Base-by-base conservation (phyloP, 2,329 filamentous ascomycete genomes). In the Paraphoma sp. region DNA sequence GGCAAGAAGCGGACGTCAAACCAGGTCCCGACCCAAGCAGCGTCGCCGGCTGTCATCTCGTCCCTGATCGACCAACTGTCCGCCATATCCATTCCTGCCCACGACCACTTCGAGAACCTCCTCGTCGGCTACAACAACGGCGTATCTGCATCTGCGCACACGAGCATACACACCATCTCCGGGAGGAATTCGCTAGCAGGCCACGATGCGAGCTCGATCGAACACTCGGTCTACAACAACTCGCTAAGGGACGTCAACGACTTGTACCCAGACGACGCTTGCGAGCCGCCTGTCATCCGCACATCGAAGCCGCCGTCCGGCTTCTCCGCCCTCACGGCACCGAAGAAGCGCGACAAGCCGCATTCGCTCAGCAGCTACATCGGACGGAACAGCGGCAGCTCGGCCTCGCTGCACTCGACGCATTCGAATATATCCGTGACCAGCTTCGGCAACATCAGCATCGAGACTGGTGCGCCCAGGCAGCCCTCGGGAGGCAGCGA, bases 281-380 rank as follows among this genome's bases (percentile, higher is more conserved):
- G 84, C 31, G 80, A 82, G 58, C 79, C 92, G 11, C 92, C 93
- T 16, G 85, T 94, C 52, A 85, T 96, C 66, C 88, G 89, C 62
- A 96, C 93, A 31, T 86, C 92, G 31, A 93, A 93, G 74, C 89
- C 89, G 7, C 91, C 91, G 0, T 92, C 90, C 48, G 91, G 90
- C 51, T 86, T 88, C 67, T 93, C 90, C 28, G 79, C 87, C 16
- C 78, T 91, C 49, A 92, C 89, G n/a, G 85, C 88, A 0, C 83
- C 86, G 80, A 72, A 70, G 29, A 75, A 73, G 66, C 67, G 64
- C 45, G 72, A 72, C 48, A 76, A 74, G 64, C 59, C 74, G 45
- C 65, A 70, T 49, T 84, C 86, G 11, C 71, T 91, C 43, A 86
- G 83, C 67, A 86, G 84, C 42, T 83, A 90, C 42, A 79, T 91